phyloP scores from a whole-genome alignment of 83 land plant genomes.

The Thuja plicata region DNA sequence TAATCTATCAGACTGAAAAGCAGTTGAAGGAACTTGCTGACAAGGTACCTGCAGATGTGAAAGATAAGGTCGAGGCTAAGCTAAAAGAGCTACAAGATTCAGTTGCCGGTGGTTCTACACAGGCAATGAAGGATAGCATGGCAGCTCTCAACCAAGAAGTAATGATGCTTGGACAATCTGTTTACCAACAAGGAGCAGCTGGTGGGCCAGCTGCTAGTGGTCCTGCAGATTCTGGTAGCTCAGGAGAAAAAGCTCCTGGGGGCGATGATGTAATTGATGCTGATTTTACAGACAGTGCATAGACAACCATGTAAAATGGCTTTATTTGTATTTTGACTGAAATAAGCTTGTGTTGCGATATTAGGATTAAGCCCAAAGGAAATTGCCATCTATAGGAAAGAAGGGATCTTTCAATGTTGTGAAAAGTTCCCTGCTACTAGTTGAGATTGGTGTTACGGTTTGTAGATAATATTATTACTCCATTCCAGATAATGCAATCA shows the following conservation, averaged over 20 bases:
- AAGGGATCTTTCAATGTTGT: not conserved
- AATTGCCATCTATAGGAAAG: not conserved
- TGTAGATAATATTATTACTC: constrained; percentile 5
- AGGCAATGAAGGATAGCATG: constrained; percentile 72
- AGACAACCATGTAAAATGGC: not conserved
- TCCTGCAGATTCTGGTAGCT: constrained; percentile 27
- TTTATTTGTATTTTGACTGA: constrained; percentile 1
- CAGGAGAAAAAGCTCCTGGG: constrained; percentile 34
- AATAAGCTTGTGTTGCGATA: not conserved
- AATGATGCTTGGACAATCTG: constrained; percentile 82
- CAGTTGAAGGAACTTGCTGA: constrained; percentile 80
- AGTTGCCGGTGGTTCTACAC: constrained; percentile 56
- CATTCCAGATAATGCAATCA: not conserved
- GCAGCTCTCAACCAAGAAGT: constrained; percentile 84
- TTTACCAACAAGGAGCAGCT: constrained; percentile 77
- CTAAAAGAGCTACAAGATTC: constrained; percentile 69
- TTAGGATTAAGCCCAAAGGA: not conserved
- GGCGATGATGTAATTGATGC: constrained; percentile 87
- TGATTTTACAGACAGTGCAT: constrained; percentile 80
- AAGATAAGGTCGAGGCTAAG: constrained; percentile 80
- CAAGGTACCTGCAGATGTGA: constrained; percentile 68
- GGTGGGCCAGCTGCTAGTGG: constrained; percentile 54
- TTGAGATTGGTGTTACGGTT: not conserved
- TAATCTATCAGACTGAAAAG: constrained; percentile 80
- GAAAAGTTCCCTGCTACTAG: not conserved